A percentile compares a stretch with the other conserved stretches of the same genome.
These are phyloP conservation scores for Naganishia randhawae DNA, from an alignment of 768 basidiomycete species.

Conservation along the genomic window DNA sequence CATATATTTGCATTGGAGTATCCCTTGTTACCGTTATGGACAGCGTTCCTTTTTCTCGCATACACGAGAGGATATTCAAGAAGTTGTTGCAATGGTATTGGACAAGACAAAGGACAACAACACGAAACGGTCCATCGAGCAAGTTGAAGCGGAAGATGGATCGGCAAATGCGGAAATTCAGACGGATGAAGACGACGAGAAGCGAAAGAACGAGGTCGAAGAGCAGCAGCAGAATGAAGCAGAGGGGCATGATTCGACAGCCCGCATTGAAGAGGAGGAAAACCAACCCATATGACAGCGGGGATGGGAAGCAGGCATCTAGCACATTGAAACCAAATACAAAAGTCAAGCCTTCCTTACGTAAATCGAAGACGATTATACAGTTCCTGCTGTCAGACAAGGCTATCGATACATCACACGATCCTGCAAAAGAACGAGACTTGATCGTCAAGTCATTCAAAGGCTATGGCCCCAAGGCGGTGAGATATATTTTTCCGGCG, in stretches of 20 bases:
- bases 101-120: not conserved
- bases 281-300: not conserved
- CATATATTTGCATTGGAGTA: too few species aligned
- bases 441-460: conserved; percentile 13
- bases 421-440: conserved; percentile 39
- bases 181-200: not conserved
- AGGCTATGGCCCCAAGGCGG: conserved; percentile 36
- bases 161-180: not conserved
- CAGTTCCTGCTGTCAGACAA: not conserved
- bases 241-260: not conserved
- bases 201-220: too few species aligned
- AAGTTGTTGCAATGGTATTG: not conserved
- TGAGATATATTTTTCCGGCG: conserved; percentile 39
- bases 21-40: not conserved
- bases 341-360: not conserved
- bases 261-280: not conserved
- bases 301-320: not conserved
- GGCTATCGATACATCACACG: conserved; percentile 5
- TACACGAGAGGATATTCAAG: not conserved
- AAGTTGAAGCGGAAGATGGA: not conserved
- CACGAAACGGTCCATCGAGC: not conserved
- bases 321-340: not conserved
- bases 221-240: not conserved
- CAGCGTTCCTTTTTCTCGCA: not conserved
- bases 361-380: not conserved